A percentile compares a stretch with the other conserved stretches of the same genome.
Evolutionary conservation across 768 basidiomycete species (phyloP).

Genomic region (Lactarius deliciosus): DNA sequence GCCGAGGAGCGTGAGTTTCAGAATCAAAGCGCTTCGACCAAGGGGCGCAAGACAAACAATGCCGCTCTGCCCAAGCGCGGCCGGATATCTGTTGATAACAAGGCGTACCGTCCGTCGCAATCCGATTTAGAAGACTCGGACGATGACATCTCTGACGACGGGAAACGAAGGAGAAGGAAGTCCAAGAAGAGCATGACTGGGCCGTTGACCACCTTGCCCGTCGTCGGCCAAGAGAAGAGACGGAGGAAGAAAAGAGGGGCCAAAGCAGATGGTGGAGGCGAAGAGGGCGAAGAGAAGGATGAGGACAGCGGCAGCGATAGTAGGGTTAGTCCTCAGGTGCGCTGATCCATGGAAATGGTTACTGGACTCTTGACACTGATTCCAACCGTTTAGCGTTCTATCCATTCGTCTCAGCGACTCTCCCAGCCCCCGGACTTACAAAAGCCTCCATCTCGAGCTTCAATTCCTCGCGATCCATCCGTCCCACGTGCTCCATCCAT

Average conservation of each 20-base stretch:
- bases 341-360: slow-evolving; percentile 18
- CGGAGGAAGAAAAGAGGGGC: slow-evolving; percentile 44
- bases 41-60: slow-evolving; percentile 36
- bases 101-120: slow-evolving; percentile 69
- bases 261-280: slow-evolving; percentile 42
- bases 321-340: slow-evolving; percentile 45
- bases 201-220: slow-evolving; percentile 64
- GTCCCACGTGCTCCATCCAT: slow-evolving; percentile 42
- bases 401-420: slow-evolving; percentile 16
- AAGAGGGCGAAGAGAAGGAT: slow-evolving; percentile 48
- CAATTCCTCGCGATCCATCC: slow-evolving; percentile 36
- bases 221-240: slow-evolving; percentile 65
- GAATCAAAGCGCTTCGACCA: slow-evolving; percentile 16
- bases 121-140: slow-evolving; percentile 66
- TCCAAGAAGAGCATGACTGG: slow-evolving; percentile 50
- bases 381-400: slow-evolving; percentile 31
- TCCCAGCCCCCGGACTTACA: slow-evolving; percentile 35
- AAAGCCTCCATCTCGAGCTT: slow-evolving; percentile 36
- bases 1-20: slow-evolving; percentile 70
- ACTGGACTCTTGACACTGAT: slow-evolving; percentile 14
- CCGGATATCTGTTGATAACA: slow-evolving; percentile 75
- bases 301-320: slow-evolving; percentile 48
- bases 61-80: slow-evolving; percentile 47
- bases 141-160: slow-evolving; percentile 55
- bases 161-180: slow-evolving; percentile 52